A percentile compares a stretch with the other conserved stretches of the same genome.
Conservation (phyloP, 2,329 filamentous ascomycete species). For the Botryotinia calthae region DNA sequence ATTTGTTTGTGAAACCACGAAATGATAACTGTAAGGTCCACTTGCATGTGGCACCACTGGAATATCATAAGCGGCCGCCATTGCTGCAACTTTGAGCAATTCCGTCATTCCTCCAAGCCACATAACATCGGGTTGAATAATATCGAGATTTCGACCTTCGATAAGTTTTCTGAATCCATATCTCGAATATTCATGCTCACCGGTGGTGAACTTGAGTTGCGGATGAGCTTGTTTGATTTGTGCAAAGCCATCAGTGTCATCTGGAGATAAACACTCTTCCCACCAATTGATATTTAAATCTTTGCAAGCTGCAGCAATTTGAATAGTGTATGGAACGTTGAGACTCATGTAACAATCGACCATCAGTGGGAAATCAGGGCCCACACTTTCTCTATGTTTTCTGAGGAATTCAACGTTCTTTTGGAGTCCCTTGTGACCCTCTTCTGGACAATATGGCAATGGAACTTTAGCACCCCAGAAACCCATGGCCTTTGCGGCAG, state of each 20-base stretch:
- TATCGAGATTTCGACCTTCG: slow-evolving; percentile 87
- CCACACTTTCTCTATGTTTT: slow-evolving; percentile 79
- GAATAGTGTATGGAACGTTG: slow-evolving; percentile 89
- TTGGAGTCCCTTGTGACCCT: slow-evolving; percentile 74
- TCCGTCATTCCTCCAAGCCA: slow-evolving; percentile 94
- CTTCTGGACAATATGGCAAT: slow-evolving; percentile 83
- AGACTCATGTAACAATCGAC: slow-evolving; percentile 98
- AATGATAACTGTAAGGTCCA: slow-evolving; percentile 93
- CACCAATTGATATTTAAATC: slow-evolving; percentile 93
- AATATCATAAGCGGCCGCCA: slow-evolving; percentile 90
- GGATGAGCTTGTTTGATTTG: slow-evolving; percentile 90
- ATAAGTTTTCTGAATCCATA: slow-evolving; percentile 95
- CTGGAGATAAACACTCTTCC: slow-evolving; percentile 89
- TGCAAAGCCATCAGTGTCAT: slow-evolving; percentile 88
- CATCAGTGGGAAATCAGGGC: slow-evolving; percentile 87
- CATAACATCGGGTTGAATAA: slow-evolving; percentile 96
- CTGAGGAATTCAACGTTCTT: slow-evolving; percentile 89
- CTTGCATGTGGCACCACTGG: slow-evolving; percentile 94
- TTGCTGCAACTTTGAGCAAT: slow-evolving; percentile 80
- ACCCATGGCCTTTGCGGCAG: slow-evolving; percentile 77
- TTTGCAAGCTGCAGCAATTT: slow-evolving; percentile 79
- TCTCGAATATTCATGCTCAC: slow-evolving; percentile 91
- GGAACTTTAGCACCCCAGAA: slow-evolving; percentile 92
- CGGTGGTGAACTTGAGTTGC: slow-evolving; percentile 88
- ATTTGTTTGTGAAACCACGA: slow-evolving; percentile 89